A percentile compares a stretch with the other conserved stretches of the same genome.
Conservation (phyloP, 495 filamentous ascomycete species). For the Staphylotrichum tortipilum region DNA sequence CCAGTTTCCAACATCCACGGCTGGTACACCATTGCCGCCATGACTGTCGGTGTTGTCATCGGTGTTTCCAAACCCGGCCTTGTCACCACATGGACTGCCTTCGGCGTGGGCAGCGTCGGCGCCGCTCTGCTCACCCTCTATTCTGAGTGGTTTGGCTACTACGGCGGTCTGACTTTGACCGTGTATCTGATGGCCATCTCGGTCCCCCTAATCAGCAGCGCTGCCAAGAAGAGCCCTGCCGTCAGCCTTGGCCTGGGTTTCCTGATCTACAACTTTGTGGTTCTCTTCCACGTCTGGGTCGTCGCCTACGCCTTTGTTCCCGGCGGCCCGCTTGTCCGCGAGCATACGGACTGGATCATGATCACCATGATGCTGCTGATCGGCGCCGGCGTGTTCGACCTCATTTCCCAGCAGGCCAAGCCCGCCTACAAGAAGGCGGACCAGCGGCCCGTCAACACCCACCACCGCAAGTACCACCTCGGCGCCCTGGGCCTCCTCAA, state of each 20-base stretch:
- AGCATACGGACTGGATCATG: slow-evolving; percentile 96
- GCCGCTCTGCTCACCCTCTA: slow-evolving; percentile 73
- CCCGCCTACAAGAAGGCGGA: slow-evolving; percentile 6
- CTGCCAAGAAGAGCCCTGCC: slow-evolving; percentile 64
- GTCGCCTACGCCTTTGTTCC: slow-evolving; percentile 99
- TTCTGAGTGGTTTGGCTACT: slow-evolving; percentile 81
- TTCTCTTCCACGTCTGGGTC: slow-evolving; percentile 95
- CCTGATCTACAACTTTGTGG: slow-evolving; percentile 79
- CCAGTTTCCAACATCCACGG: slow-evolving; percentile 86
- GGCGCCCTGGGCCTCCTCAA: slow-evolving; percentile 55
- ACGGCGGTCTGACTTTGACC: slow-evolving; percentile 68
- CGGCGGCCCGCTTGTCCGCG: slow-evolving; percentile 83
- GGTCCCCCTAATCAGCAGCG: slow-evolving; percentile 64
- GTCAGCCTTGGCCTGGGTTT: slow-evolving; percentile 80
- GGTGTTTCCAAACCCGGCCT: slow-evolving; percentile 64
- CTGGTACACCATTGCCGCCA: slow-evolving; percentile 70
- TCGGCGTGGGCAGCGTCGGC: slow-evolving; percentile 65
- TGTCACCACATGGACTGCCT: slow-evolving; percentile 73
- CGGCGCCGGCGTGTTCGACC: slow-evolving; percentile 76
- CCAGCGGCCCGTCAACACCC: slow-evolving; percentile 19
- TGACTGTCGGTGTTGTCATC: slow-evolving; percentile 73
- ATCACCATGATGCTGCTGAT: slow-evolving; percentile 72
- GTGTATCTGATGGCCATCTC: slow-evolving; percentile 77
- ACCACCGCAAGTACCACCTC: slow-evolving; percentile 44
- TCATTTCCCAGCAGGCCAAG: slow-evolving; percentile 37